Evolutionary conservation across 2,329 filamentous ascomycete genomes (phyloP), one percentile per base, ranked within the genome.

Genomic region (Monilinia fructicola): DNA sequence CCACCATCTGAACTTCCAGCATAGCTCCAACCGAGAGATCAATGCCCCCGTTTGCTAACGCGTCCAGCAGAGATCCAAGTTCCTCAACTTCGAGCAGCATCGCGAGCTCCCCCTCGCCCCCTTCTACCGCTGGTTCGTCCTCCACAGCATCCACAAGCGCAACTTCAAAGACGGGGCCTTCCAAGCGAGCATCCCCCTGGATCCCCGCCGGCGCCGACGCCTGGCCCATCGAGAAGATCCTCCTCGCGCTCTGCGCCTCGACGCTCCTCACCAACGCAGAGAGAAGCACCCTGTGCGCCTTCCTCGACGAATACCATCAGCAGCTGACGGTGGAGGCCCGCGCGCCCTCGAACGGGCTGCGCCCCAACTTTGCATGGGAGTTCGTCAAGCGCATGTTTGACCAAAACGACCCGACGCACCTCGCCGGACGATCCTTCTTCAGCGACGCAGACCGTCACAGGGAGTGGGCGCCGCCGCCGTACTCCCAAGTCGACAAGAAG

Each of bases 51-150:
- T 38, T 12, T 26, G 14, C 7, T 38, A 3, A 44, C 10, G 14
- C 23, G 3, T 16, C 12, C 16, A 18, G 38, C 44, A 60, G 58
- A 60, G 53, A 14, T 26, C n/a, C 18, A n/a, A 12, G 9, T 40
- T 35, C 35, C 26, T 42, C 14, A 4, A n/a, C 7, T 26, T 60
- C 28, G 4, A 16, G 18, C 11, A 60, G 14, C 23, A 60, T 21
- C 26, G n/a, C 4, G 63, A 65, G 26, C 31, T n/a, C 5, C 38
- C 44, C 21, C 38, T 59, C 18, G 35, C 48, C 10, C 38, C 31
- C 4, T 65, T 65, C 12, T 65, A 65, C 54, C 63, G 63, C 31
- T 65, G 63, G 63, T 65, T 60, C 12, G 48, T 65, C 14, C 63
- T 65, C 31, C 55, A 65, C 31, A 38, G 48, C 35, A 65, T 65